Percentiles rank a stretch among this genome's conserved stretches.
phyloP scores from a whole-genome alignment of 805 yeast genomes.

The Babjeviella inositovora region DNA sequence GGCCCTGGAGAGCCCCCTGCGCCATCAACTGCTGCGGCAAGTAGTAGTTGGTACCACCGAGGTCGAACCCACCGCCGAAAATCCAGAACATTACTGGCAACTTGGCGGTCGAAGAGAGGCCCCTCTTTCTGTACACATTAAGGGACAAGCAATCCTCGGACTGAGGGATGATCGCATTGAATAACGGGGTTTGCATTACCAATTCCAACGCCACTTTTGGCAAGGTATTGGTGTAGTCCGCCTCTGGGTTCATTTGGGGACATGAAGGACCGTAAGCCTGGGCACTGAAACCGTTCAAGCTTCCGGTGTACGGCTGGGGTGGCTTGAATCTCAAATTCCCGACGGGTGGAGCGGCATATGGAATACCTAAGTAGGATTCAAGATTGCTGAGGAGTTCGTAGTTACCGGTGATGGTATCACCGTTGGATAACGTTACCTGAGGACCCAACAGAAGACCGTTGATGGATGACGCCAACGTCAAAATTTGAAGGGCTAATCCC shows the following conservation, averaged over 20 bases:
- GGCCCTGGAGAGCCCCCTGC: slow-evolving; percentile 5
- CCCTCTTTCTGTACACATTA: slow-evolving; percentile 9
- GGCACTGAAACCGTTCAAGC: slow-evolving; percentile 5
- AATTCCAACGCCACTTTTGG: no score
- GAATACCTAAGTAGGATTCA: slow-evolving; percentile 5
- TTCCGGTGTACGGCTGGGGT: slow-evolving; percentile 5
- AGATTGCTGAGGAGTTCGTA: no score
- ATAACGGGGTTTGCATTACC: slow-evolving; percentile 2
- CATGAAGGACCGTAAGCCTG: slow-evolving; percentile 9
- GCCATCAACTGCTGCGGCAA: slow-evolving; percentile 6
- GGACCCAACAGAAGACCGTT: no score
- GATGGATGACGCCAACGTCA: no score
- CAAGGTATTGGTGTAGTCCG: no score
- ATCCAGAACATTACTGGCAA: slow-evolving; percentile 16
- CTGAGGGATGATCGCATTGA: slow-evolving; percentile 3
- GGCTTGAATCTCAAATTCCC: slow-evolving; percentile 8
- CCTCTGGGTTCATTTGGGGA: no score
- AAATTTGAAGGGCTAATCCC: no score
- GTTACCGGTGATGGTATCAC: no score
- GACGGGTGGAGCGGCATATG: slow-evolving; percentile 12
- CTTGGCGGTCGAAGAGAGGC: slow-evolving; percentile 3
- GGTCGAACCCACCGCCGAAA: slow-evolving; percentile 16
- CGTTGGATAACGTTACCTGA: no score
- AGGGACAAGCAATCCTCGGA: slow-evolving; percentile 13
- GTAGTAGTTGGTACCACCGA: slow-evolving; percentile 8